phyloP scores from a whole-genome alignment of 345 rosid genomes.

The Eucalyptus victrix region DNA sequence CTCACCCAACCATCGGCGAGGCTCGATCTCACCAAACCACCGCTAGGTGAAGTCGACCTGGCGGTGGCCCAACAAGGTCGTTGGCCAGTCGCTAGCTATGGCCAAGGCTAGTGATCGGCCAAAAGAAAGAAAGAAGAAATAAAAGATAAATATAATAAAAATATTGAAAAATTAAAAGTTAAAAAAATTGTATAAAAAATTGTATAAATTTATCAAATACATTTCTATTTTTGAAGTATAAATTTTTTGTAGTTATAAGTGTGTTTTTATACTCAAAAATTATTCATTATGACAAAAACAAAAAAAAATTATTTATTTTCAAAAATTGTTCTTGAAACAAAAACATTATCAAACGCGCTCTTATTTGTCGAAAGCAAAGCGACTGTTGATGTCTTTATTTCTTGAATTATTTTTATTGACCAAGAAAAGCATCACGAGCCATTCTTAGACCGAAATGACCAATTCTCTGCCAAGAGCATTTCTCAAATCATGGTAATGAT shows the following conservation, averaged over 20 bases:
- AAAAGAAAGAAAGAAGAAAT: no score
- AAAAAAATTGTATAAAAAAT: no score
- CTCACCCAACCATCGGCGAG: accelerated
- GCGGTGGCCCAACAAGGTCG: accelerated
- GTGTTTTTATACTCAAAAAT: accelerated
- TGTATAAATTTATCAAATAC: accelerated
- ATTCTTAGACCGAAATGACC: background rate
- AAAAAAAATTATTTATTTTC: no score
- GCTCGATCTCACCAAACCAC: no score
- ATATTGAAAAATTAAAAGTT: no score
- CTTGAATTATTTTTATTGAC: background rate
- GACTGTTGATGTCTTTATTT: background rate
- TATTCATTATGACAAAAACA: accelerated
- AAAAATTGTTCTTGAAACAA: accelerated
- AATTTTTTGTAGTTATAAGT: accelerated
- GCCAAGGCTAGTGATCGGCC: accelerated
- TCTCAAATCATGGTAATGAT: background rate
- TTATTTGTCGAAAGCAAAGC: background rate
- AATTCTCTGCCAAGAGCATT: background rate
- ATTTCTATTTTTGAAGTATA: accelerated
- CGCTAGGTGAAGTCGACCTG: no score
- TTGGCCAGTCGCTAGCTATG: accelerated
- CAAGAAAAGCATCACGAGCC: background rate
- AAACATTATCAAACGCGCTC: accelerated
- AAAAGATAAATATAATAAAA: no score